phyloP scores from a whole-genome alignment of 2,329 filamentous ascomycete species.

The Aspergillus fumigatiaffinis region DNA sequence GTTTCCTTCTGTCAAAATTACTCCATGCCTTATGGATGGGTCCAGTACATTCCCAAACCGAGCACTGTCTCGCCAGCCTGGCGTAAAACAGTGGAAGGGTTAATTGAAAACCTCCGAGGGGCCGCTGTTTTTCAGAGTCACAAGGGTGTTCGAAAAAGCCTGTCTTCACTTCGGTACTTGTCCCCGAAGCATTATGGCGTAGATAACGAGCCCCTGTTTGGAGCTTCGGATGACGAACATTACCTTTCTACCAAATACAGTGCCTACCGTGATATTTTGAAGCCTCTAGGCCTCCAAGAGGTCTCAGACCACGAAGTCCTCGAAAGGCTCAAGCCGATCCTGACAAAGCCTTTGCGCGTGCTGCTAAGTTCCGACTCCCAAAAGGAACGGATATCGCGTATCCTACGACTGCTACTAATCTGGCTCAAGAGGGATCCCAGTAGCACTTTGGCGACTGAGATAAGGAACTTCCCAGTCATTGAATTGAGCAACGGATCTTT shows the following conservation, averaged over 20 bases:
- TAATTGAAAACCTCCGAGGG: not conserved
- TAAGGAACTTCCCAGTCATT: too few relatives aligned
- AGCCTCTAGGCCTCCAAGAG: not conserved
- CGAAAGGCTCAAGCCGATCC: not conserved
- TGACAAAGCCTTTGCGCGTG: too few relatives aligned
- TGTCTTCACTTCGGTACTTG: constrained; percentile 4
- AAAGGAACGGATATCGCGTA: too few relatives aligned
- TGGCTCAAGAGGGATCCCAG: too few relatives aligned
- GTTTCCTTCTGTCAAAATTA: not conserved
- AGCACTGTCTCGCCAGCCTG: not conserved
- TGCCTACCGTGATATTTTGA: not conserved
- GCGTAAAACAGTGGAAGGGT: not conserved
- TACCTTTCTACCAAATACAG: constrained; percentile 5
- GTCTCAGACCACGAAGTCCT: constrained; percentile 1
- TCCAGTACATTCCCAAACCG: not conserved
- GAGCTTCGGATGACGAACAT: not conserved
- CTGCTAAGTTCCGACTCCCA: too few relatives aligned
- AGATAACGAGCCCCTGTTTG: constrained; percentile 1
- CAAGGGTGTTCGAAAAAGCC: not conserved
- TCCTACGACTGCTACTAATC: too few relatives aligned
- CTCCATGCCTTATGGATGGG: not conserved
- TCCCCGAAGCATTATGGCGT: not conserved
- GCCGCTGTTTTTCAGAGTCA: constrained; percentile 1
- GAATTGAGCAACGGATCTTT: too few relatives aligned
- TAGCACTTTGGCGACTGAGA: too few relatives aligned